Evolutionary conservation across 495 filamentous ascomycete species (phyloP).

Genomic region (Hypoxylon crocopeplum): DNA sequence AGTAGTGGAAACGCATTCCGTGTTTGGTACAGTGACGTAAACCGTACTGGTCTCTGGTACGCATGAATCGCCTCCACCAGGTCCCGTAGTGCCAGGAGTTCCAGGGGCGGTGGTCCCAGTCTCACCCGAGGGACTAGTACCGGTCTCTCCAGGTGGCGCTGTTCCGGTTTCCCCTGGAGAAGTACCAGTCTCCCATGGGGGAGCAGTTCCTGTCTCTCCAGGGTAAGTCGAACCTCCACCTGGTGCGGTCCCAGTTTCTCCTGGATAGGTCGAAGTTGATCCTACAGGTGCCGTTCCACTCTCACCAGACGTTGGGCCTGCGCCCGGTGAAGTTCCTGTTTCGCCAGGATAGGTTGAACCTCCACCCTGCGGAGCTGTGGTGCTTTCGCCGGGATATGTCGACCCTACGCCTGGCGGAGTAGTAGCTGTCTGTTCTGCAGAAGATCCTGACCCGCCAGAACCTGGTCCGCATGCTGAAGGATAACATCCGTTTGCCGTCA

Average conservation of each 20-base stretch:
- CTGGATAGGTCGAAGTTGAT: neutral
- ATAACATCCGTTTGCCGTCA: slow-evolving; percentile 58
- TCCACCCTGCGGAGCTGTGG: neutral
- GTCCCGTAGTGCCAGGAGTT: neutral
- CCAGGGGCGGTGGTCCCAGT: neutral
- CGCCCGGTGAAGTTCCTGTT: neutral
- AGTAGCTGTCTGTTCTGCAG: neutral
- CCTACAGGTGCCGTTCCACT: neutral
- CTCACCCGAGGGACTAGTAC: neutral
- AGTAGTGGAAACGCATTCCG: neutral
- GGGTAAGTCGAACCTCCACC: neutral
- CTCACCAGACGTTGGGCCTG: neutral
- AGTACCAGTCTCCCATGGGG: neutral
- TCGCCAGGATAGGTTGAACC: slow-evolving; percentile 6
- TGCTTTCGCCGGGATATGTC: neutral
- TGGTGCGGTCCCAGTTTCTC: neutral
- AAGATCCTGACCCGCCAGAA: neutral
- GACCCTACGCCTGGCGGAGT: neutral
- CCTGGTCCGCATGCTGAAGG: slow-evolving; percentile 32
- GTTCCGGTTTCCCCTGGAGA: neutral
- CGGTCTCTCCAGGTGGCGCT: neutral
- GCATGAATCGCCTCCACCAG: neutral
- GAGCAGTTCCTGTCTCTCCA: neutral
- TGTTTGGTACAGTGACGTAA: slow-evolving; percentile 11
- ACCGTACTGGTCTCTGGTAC: slow-evolving; percentile 21